Evolutionary conservation across 768 basidiomycete species (phyloP), one percentile per base, ranked within the genome.

Genomic region (Lactarius sp.): DNA sequence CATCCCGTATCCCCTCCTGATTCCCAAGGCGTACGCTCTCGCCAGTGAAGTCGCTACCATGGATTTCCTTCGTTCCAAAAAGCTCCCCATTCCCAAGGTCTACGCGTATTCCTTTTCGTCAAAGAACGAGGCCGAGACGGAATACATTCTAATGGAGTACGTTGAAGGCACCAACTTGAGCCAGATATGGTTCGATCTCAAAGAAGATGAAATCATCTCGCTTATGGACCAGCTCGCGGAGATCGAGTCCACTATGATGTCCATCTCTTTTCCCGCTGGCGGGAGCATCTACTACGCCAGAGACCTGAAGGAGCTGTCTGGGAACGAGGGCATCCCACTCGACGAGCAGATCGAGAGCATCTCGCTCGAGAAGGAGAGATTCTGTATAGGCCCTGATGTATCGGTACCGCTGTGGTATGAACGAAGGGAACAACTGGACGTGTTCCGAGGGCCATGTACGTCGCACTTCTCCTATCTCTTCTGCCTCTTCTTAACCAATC

Each of bases 241-340:
- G 66, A 73, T 84, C 69, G 81, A 83, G 71, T 75, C 78, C 0
- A 66, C 8, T 6, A 79, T 82, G 74, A 81, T 80, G 80, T 77
- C 76, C 14, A 73, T 77, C 47, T 0, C 74, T 65, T 82, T 82
- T 65, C 81, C 78, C 33, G 80, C 78, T 73, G 78, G 81, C 55
- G 80, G 81, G 73, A 80, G 80, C 22, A 27, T 27, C 22, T 27
- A 27, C 22, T 27, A 27, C 22, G 22, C 22, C 22, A 27, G 22
- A 27, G 22, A 27, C 22, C 22, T 27, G 22, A 27, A 27, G 22
- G 22, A 27, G 22, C 22, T 27, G 22, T 27, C 1, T 27, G 22
- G 22, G 22, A 27, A 27, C 22, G 22, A 27, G 22, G 22, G 22
- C 22, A 27, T 27, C 22, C 22, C 22, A 27, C 22, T 27, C 22